A percentile compares a stretch with the other conserved stretches of the same genome.
These are phyloP conservation scores for Beta macrorhiza DNA, from an alignment of 179 eudicot species.

Conservation along the genomic window DNA sequence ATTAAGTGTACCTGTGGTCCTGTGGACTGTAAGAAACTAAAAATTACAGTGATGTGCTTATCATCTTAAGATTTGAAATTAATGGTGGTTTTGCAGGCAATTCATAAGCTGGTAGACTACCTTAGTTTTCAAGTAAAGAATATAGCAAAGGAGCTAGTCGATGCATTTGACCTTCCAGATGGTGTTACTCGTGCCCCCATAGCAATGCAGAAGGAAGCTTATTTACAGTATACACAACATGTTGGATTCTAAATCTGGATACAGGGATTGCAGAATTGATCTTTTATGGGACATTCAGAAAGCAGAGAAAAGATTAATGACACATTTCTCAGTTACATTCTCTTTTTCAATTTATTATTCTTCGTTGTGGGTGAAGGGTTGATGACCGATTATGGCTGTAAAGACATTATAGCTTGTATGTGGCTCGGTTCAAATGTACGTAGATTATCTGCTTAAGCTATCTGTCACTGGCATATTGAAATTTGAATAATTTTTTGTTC, in stretches of 20 bases:
- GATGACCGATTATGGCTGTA: neutral
- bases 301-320: neutral
- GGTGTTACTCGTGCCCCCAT: slow-evolving; percentile 84
- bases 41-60: neutral
- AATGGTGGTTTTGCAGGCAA: slow-evolving; percentile 59
- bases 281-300: neutral
- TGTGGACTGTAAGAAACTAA: neutral
- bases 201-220: slow-evolving; percentile 85
- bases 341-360: neutral
- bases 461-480: neutral
- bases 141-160: slow-evolving; percentile 83
- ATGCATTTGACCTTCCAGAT: slow-evolving; percentile 90
- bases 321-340: neutral
- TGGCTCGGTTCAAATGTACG: neutral
- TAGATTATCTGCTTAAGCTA: neutral
- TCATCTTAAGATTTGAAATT: neutral
- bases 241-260: slow-evolving; percentile 58
- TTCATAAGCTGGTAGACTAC: slow-evolving; percentile 83
- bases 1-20: neutral
- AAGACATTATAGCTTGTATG: neutral
- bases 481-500: neutral
- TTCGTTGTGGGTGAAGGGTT: neutral
- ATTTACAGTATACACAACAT: slow-evolving; percentile 66
- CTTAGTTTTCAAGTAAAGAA: slow-evolving; percentile 89
- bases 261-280: neutral